phyloP scores from a whole-genome alignment of 495 filamentous ascomycete genomes.

The Tetracladium setigerum region DNA sequence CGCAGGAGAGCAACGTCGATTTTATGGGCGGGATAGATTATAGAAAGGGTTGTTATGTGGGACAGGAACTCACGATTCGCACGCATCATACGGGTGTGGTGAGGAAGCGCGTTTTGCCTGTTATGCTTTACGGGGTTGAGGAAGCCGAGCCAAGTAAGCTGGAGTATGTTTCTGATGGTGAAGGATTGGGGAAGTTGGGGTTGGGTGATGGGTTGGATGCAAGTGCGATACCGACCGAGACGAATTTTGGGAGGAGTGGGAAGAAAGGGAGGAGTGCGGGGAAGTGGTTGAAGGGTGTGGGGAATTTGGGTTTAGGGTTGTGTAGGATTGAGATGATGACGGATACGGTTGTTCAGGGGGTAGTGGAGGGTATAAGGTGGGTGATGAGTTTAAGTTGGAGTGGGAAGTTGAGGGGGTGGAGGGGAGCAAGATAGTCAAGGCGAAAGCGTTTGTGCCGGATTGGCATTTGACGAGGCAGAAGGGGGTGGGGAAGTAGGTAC shows the following conservation, averaged over 20 bases:
- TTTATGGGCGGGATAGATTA: conserved; percentile 79
- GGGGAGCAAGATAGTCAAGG: conserved; percentile 36
- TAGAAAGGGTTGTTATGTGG: conserved; percentile 92
- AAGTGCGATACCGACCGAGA: conserved; percentile 20
- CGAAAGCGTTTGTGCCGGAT: conserved; percentile 82
- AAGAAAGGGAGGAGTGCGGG: conserved; percentile 62
- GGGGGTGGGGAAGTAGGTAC: not conserved
- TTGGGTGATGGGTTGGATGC: not conserved
- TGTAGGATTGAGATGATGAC: conserved; percentile 90
- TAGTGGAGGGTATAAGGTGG: conserved; percentile 34
- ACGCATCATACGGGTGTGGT: conserved; percentile 92
- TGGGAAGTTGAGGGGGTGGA: conserved; percentile 24
- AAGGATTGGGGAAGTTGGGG: conserved; percentile 18
- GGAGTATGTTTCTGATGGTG: conserved; percentile 38
- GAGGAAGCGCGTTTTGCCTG: conserved; percentile 81
- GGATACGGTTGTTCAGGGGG: conserved; percentile 35
- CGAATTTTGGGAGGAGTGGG: conserved; percentile 31
- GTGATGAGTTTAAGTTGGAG: conserved; percentile 38
- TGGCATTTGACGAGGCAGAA: conserved; percentile 42
- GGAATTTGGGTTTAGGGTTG: conserved; percentile 81
- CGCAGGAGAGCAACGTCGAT: conserved; percentile 81
- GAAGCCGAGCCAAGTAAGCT: conserved; percentile 29
- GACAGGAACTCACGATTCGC: conserved; percentile 91
- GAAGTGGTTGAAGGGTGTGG: conserved; percentile 66
- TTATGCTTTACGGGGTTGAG: conserved; percentile 53